These are phyloP conservation scores for Sporothrix sp. DNA, from an alignment of 2,329 filamentous ascomycete genomes.

Conservation along the genomic window DNA sequence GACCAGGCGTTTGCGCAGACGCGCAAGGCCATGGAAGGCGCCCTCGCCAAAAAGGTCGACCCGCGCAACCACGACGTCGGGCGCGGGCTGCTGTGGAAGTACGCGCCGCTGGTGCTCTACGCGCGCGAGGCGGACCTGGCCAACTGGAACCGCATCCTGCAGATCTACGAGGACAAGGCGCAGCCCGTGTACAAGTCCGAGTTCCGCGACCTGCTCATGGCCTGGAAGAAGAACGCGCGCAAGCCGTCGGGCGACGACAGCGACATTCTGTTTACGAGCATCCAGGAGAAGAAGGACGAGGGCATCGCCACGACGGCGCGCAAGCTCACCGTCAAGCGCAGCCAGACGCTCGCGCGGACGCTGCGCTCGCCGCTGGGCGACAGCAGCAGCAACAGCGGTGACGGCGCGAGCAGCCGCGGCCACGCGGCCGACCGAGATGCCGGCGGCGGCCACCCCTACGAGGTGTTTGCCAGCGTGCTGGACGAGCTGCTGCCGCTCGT, in stretches of 20 bases:
- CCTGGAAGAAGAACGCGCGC: slow-evolving; percentile 71
- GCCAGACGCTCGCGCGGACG: slow-evolving; percentile 71
- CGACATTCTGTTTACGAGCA: slow-evolving; percentile 76
- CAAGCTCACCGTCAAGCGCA: slow-evolving; percentile 88
- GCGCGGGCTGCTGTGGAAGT: slow-evolving; percentile 72
- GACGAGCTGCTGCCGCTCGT: slow-evolving; percentile 76
- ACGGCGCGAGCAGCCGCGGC: neutral
- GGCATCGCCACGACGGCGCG: slow-evolving; percentile 64
- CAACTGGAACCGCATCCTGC: slow-evolving; percentile 73
- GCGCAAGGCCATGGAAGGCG: slow-evolving; percentile 52
- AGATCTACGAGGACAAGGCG: slow-evolving; percentile 69
- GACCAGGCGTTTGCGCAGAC: slow-evolving; percentile 64
- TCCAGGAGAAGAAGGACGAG: slow-evolving; percentile 76
- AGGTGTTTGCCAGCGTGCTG: slow-evolving; percentile 70
- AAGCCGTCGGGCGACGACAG: slow-evolving; percentile 68
- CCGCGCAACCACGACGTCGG: slow-evolving; percentile 59
- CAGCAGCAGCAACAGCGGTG: slow-evolving; percentile 14
- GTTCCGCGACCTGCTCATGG: slow-evolving; percentile 64
- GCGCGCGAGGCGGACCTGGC: slow-evolving; percentile 71
- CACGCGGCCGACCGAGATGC: slow-evolving; percentile 21
- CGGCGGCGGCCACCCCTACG: slow-evolving; percentile 62
- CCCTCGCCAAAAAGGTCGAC: slow-evolving; percentile 58
- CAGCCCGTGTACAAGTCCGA: slow-evolving; percentile 71
- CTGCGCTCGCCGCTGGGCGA: slow-evolving; percentile 60
- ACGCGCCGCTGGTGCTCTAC: slow-evolving; percentile 80